Percentiles rank a stretch among this genome's conserved stretches.
These are phyloP conservation scores for Cladophialophora exuberans DNA, from an alignment of 2,329 filamentous ascomycete genomes.

Conservation along the genomic window DNA sequence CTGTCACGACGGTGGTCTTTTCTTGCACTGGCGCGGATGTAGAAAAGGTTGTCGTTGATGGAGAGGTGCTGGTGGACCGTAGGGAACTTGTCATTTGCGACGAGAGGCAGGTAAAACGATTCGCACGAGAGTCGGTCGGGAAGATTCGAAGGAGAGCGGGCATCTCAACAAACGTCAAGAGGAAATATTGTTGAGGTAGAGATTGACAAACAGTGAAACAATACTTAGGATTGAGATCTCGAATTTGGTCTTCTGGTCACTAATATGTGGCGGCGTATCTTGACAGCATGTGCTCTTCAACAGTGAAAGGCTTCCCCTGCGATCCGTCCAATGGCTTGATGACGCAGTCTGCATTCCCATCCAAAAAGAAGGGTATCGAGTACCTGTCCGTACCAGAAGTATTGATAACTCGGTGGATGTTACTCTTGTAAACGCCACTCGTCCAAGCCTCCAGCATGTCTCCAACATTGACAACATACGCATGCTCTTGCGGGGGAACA, in stretches of 20 bases:
- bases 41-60: slow-evolving; percentile 49
- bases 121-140: slow-evolving; percentile 38
- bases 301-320: slow-evolving; percentile 20
- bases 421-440: slow-evolving; percentile 57
- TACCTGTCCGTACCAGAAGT: slow-evolving; percentile 55
- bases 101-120: slow-evolving; percentile 44
- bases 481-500: slow-evolving; percentile 50
- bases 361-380: slow-evolving; percentile 61
- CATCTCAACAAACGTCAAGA: not conserved
- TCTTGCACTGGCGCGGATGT: slow-evolving; percentile 50
- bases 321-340: slow-evolving; percentile 30
- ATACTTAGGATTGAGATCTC: too few relatives aligned
- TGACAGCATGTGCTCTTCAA: slow-evolving; percentile 30
- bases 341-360: slow-evolving; percentile 54
- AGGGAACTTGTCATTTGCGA: slow-evolving; percentile 45
- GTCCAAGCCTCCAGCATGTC: slow-evolving; percentile 44
- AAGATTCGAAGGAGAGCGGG: slow-evolving; percentile 6
- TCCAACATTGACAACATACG: slow-evolving; percentile 51
- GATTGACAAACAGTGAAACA: too few relatives aligned
- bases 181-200: slow-evolving; percentile 11
- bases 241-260: too few relatives aligned
- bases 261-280: slow-evolving; percentile 24
- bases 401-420: slow-evolving; percentile 61
- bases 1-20: slow-evolving; percentile 49
- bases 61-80: slow-evolving; percentile 43